Evolutionary conservation across 805 yeast genomes (phyloP).

Genomic region (Metschnikowia reukaufii): DNA sequence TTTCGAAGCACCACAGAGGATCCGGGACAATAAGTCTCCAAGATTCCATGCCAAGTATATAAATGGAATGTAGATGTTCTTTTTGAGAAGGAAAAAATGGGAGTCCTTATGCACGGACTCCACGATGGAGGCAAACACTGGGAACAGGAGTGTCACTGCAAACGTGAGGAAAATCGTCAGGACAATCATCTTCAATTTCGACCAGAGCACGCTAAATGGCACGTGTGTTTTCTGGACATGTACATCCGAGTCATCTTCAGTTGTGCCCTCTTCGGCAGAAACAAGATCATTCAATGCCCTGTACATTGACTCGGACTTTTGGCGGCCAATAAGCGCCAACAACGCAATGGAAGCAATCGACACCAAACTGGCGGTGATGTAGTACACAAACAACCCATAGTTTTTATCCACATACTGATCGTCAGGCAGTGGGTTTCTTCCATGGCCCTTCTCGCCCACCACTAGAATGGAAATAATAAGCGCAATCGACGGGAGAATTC

Average conservation of each 20-base stretch:
- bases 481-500: constrained; percentile 82
- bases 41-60: constrained; percentile 83
- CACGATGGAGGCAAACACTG: constrained; percentile 81
- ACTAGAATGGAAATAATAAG: constrained; percentile 54
- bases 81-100: constrained; percentile 41
- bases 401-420: constrained; percentile 33
- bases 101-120: constrained; percentile 44
- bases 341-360: constrained; percentile 43
- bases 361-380: constrained; percentile 51
- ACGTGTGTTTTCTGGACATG: constrained; percentile 41
- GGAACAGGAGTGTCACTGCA: constrained; percentile 73
- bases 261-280: constrained; percentile 13
- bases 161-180: constrained; percentile 73
- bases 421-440: constrained; percentile 15
- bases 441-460: constrained; percentile 31
- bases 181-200: constrained; percentile 62
- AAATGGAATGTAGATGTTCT: constrained; percentile 61
- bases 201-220: constrained; percentile 60
- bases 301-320: constrained; percentile 26
- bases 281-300: constrained; percentile 18
- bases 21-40: constrained; percentile 83
- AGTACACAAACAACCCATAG: constrained; percentile 45
- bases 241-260: constrained; percentile 14
- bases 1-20: constrained; percentile 53
- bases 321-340: constrained; percentile 34